Conservation (phyloP, 768 basidiomycete species). For the Naematelia aurantialba region DNA sequence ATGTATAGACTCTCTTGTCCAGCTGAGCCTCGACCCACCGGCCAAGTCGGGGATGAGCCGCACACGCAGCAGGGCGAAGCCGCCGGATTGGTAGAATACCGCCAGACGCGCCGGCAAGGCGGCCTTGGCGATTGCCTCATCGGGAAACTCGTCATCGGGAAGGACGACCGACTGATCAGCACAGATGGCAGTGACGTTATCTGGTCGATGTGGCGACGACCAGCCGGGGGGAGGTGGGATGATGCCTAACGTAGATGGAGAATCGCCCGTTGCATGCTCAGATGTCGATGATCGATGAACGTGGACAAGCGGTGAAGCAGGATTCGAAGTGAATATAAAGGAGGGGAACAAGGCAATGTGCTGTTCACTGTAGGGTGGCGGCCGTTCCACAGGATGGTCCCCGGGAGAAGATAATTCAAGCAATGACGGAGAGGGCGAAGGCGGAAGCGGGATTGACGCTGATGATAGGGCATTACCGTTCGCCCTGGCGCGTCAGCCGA, state of each 20-base stretch:
- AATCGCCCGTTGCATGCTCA: not conserved
- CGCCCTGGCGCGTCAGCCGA: slow-evolving; percentile 29
- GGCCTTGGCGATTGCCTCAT: not conserved
- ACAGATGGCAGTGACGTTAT: slow-evolving; percentile 45
- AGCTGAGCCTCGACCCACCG: slow-evolving; percentile 7
- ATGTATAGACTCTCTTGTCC: slow-evolving; percentile 34
- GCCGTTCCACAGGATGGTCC: not conserved
- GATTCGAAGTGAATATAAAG: slow-evolving; percentile 46
- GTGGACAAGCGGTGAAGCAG: slow-evolving; percentile 44
- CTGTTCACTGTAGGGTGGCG: slow-evolving; percentile 25
- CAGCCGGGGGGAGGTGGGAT: slow-evolving; percentile 50
- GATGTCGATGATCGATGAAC: slow-evolving; percentile 29
- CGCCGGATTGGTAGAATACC: slow-evolving; percentile 48
- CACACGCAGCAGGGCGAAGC: slow-evolving; percentile 37
- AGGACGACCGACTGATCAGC: slow-evolving; percentile 34
- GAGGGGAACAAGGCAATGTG: slow-evolving; percentile 44
- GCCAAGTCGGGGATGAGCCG: not conserved
- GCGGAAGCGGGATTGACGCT: slow-evolving; percentile 36
- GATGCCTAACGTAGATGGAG: slow-evolving; percentile 33
- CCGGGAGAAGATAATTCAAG: not conserved
- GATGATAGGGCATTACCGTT: slow-evolving; percentile 46
- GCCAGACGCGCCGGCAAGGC: slow-evolving; percentile 34
- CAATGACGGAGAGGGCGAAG: slow-evolving; percentile 34
- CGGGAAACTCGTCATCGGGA: slow-evolving; percentile 12
- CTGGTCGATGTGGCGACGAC: slow-evolving; percentile 45